These are phyloP conservation scores for Tulasnella sp. DNA, from an alignment of 768 basidiomycete genomes.

Conservation along the genomic window DNA sequence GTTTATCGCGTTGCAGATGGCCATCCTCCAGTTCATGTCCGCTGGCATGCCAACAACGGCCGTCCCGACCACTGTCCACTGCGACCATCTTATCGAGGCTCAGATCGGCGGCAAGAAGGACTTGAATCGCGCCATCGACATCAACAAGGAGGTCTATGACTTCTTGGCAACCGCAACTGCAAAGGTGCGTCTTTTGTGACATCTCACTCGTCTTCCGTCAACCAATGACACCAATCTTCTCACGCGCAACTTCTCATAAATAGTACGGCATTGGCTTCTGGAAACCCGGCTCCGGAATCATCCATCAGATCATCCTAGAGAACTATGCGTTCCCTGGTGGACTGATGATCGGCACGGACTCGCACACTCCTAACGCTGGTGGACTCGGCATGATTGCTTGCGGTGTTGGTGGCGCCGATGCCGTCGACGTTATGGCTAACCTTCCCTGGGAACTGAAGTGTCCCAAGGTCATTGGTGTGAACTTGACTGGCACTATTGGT, in stretches of 20 bases:
- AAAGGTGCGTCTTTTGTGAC: conserved; percentile 40
- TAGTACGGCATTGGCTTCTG: conserved; percentile 99
- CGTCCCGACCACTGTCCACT: conserved; percentile 97
- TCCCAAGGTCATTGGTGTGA: conserved; percentile 98
- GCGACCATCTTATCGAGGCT: conserved; percentile 97
- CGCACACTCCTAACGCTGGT: conserved; percentile 97
- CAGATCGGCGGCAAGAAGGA: conserved; percentile 91
- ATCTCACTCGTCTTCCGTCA: neutral
- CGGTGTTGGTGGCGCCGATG: conserved; percentile 98
- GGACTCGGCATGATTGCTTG: conserved; percentile 99
- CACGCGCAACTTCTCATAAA: neutral
- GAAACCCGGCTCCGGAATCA: conserved; percentile 98
- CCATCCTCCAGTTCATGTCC: conserved; percentile 99
- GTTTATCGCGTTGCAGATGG: conserved; percentile 59
- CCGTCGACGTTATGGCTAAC: conserved; percentile 96
- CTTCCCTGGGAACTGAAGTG: conserved; percentile 99
- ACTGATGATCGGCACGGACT: conserved; percentile 99
- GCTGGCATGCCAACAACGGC: conserved; percentile 97
- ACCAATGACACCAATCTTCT: conserved; percentile 7
- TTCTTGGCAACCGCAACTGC: conserved; percentile 96
- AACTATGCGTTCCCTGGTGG: conserved; percentile 99
- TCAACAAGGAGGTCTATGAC: conserved; percentile 99
- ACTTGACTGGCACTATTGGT: conserved; percentile 84
- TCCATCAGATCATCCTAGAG: conserved; percentile 97
- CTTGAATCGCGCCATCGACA: conserved; percentile 78